Evolutionary conservation across 1,139 yeast genomes (phyloP).

Genomic region (Pichia sp.): DNA sequence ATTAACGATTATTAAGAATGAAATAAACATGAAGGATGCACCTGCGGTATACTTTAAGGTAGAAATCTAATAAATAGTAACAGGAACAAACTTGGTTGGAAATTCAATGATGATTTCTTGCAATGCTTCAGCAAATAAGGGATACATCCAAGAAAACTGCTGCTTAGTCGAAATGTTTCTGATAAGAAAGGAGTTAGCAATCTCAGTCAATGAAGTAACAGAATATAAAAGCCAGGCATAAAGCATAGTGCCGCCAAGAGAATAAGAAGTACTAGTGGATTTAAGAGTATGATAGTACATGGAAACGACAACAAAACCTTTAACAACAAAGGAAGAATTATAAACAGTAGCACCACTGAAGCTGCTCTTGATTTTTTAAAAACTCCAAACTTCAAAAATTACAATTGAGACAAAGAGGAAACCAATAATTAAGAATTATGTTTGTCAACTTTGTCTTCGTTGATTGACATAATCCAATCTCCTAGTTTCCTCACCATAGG

Average conservation of each 20-base stretch:
- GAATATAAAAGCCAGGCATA: slow-evolving; percentile 49
- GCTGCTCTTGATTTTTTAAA: slow-evolving; percentile 40
- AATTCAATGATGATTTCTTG: slow-evolving; percentile 41
- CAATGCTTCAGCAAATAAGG: slow-evolving; percentile 54
- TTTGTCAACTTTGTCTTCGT: slow-evolving; percentile 35
- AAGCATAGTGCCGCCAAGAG: slow-evolving; percentile 54
- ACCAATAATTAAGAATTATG: slow-evolving; percentile 40
- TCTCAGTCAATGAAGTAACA: slow-evolving; percentile 50
- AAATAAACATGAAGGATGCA: slow-evolving; percentile 44
- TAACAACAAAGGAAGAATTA: slow-evolving; percentile 40
- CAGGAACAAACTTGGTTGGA: slow-evolving; percentile 44
- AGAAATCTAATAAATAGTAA: slow-evolving; percentile 44
- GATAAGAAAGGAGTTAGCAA: slow-evolving; percentile 41
- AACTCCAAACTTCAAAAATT: slow-evolving; percentile 41
- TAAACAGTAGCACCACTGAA: slow-evolving; percentile 40
- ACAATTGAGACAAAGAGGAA: slow-evolving; percentile 41
- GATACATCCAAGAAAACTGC: slow-evolving; percentile 48
- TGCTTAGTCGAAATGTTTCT: slow-evolving; percentile 54
- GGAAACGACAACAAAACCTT: slow-evolving; percentile 49
- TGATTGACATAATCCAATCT: slow-evolving; percentile 30
- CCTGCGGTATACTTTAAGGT: slow-evolving; percentile 47
- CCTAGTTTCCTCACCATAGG: slow-evolving; percentile 33
- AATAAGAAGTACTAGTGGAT: slow-evolving; percentile 44
- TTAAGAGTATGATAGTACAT: slow-evolving; percentile 42
- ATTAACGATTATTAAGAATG: slow-evolving; percentile 38